Conservation (phyloP, 345 rosid genomes). For the Zanthoxylum bungeanum region DNA sequence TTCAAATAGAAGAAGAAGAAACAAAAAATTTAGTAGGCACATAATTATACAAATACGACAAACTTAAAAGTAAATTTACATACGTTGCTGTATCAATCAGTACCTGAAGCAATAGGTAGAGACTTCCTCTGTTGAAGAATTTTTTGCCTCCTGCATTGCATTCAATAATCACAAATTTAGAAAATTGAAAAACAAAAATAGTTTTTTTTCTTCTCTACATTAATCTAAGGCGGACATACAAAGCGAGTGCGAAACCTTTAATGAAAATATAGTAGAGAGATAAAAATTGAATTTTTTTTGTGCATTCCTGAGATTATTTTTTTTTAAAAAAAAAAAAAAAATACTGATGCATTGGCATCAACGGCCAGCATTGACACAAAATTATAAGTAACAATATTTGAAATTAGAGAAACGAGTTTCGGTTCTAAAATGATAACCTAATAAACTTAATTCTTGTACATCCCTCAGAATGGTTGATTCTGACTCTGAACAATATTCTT, state of each 20-base stretch:
- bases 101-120: constrained; percentile 89
- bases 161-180: constrained; percentile 14
- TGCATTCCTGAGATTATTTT: not conserved
- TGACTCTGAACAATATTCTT: not conserved
- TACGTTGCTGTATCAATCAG: not conserved
- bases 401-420: no score
- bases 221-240: no score
- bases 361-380: not conserved
- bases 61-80: not conserved
- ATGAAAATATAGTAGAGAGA: not conserved
- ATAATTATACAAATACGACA: not conserved
- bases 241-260: no score
- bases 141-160: constrained; percentile 41
- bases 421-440: not conserved
- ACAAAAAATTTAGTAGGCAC: constrained; percentile 12
- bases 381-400: no score
- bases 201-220: no score
- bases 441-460: not conserved
- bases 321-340: not conserved
- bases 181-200: no score
- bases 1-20: constrained; percentile 8
- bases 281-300: not conserved
- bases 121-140: constrained; percentile 63
- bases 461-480: not conserved
- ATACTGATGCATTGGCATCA: not conserved